Conservation (phyloP, 2,329 filamentous ascomycete genomes). For the Allantophomopsis lycopodina region DNA sequence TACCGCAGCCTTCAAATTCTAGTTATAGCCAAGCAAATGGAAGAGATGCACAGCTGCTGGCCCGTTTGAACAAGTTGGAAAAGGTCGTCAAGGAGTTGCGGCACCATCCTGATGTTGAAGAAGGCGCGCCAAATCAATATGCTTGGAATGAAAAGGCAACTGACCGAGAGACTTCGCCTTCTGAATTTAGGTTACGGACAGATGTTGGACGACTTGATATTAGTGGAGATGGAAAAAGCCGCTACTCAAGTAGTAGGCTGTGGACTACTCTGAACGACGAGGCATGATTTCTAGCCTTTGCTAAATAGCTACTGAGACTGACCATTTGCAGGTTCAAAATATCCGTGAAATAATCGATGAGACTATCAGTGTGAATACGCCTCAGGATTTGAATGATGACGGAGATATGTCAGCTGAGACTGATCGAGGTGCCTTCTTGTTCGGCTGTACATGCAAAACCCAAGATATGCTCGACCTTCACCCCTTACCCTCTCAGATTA, state of each 20-base stretch:
- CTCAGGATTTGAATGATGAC: slow-evolving; percentile 4
- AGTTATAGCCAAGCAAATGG: no score
- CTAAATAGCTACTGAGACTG: no score
- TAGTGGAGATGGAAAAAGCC: slow-evolving; percentile 45
- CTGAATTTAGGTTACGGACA: no score
- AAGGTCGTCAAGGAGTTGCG: no score
- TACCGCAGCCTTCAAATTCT: no score
- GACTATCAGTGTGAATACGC: slow-evolving; percentile 10
- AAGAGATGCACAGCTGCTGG: no score
- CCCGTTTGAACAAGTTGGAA: no score
- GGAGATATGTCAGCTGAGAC: slow-evolving; percentile 41
- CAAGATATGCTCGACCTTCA: slow-evolving; percentile 25
- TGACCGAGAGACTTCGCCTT: background rate
- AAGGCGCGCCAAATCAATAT: background rate
- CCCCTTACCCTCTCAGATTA: slow-evolving; percentile 39
- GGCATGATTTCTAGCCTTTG: slow-evolving; percentile 25
- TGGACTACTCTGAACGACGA: slow-evolving; percentile 66
- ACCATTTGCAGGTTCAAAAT: slow-evolving; percentile 9
- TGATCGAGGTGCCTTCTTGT: slow-evolving; percentile 59
- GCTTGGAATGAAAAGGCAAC: background rate
- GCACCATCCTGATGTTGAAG: no score
- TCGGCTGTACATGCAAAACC: slow-evolving; percentile 38
- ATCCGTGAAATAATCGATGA: slow-evolving; percentile 16
- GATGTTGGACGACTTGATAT: no score
- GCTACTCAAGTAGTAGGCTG: slow-evolving; percentile 66